These are phyloP conservation scores for Porcisia hertigi DNA, from an alignment of 208 protist species.

Conservation along the genomic window DNA sequence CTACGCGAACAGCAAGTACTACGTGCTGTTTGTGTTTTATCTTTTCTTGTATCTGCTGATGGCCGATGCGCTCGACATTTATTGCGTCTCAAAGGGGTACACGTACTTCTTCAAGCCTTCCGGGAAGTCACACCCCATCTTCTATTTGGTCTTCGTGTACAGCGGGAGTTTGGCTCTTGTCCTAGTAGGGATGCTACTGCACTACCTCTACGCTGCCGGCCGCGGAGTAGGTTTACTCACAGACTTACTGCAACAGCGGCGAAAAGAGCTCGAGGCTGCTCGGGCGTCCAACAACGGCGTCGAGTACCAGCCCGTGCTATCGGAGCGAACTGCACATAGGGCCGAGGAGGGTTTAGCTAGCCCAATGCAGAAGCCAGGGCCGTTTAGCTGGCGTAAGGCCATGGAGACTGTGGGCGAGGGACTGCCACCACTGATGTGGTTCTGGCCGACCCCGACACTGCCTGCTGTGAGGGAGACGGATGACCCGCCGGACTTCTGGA, in stretches of 20 bases:
- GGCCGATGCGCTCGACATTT: conserved; percentile 22
- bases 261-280: conserved; percentile 6
- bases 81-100: conserved; percentile 28
- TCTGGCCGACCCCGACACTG: conserved; percentile 38
- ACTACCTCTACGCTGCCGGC: conserved; percentile 26
- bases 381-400: conserved; percentile 23
- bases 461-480: conserved; percentile 26
- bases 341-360: conserved; percentile 16
- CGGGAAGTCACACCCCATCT: conserved; percentile 21
- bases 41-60: conserved; percentile 21
- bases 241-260: conserved; percentile 19
- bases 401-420: conserved; percentile 30
- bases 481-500: conserved; percentile 52
- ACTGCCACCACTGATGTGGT: conserved; percentile 27
- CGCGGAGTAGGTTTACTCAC: conserved; percentile 26
- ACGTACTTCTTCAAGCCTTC: conserved; percentile 28
- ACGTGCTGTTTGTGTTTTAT: conserved; percentile 65
- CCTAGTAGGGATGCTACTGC: neutral
- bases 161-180: conserved; percentile 12
- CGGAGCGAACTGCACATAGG: neutral
- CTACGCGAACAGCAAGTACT: conserved; percentile 76
- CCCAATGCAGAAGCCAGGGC: conserved; percentile 12
- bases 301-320: conserved; percentile 24
- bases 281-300: conserved; percentile 23
- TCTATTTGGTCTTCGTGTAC: conserved; percentile 36